These are phyloP conservation scores for Parafenestella ontariensis DNA, from an alignment of 2,329 filamentous ascomycete genomes.

Conservation along the genomic window DNA sequence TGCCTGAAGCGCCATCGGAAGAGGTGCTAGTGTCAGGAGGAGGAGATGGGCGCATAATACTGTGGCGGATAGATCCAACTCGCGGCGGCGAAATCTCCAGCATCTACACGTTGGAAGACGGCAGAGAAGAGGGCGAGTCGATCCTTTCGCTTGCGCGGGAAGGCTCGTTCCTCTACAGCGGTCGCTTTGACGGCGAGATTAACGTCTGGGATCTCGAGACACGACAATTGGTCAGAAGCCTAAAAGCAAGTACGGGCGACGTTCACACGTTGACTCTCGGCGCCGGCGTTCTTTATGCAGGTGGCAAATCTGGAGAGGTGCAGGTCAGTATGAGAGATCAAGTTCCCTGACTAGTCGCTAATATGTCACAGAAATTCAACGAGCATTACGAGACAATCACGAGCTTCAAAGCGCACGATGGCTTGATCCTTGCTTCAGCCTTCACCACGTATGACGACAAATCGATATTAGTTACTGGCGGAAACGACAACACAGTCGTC, in stretches of 20 bases:
- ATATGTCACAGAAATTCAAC: slow-evolving; percentile 67
- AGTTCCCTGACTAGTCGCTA: slow-evolving; percentile 12
- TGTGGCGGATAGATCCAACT: slow-evolving; percentile 79
- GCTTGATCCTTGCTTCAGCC: slow-evolving; percentile 85
- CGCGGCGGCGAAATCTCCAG: slow-evolving; percentile 70
- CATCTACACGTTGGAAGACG: slow-evolving; percentile 71
- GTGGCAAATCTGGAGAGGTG: slow-evolving; percentile 84
- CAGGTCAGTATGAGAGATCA: slow-evolving; percentile 61
- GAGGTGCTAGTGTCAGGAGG: slow-evolving; percentile 90
- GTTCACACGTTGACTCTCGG: slow-evolving; percentile 87
- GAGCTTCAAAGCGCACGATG: slow-evolving; percentile 83
- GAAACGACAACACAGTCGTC: slow-evolving; percentile 87
- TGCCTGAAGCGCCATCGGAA: slow-evolving; percentile 71
- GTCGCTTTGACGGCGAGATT: slow-evolving; percentile 84
- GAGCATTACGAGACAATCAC: slow-evolving; percentile 82
- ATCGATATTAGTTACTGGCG: slow-evolving; percentile 91
- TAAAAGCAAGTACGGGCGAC: slow-evolving; percentile 81
- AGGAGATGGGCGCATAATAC: slow-evolving; percentile 90
- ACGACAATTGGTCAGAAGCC: slow-evolving; percentile 83
- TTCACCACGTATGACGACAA: slow-evolving; percentile 73
- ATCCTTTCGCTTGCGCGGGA: slow-evolving; percentile 84
- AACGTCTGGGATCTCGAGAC: slow-evolving; percentile 98
- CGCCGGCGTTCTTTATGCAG: slow-evolving; percentile 85
- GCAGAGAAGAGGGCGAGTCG: slow-evolving; percentile 63
- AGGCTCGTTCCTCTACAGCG: slow-evolving; percentile 90